phyloP scores from a whole-genome alignment of 768 basidiomycete genomes.

The Butyriboletus loyo region DNA sequence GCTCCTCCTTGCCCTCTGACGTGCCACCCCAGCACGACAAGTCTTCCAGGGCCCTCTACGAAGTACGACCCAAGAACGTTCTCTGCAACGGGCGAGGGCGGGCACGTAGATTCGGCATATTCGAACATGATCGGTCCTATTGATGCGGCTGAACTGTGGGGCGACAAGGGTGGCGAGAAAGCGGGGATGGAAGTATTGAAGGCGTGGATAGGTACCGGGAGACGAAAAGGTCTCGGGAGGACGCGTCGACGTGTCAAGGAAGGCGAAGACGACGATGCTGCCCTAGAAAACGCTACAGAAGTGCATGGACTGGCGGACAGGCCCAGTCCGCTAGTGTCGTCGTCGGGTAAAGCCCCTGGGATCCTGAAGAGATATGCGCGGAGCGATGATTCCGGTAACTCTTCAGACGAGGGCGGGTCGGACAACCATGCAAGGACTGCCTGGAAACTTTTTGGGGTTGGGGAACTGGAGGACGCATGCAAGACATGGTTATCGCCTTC shows the following conservation, averaged over 20 bases:
- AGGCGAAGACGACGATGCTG: slow-evolving; percentile 15
- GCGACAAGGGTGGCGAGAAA: slow-evolving; percentile 43
- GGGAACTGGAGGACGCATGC: slow-evolving; percentile 22
- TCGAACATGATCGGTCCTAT: slow-evolving; percentile 64
- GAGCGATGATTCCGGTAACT: slow-evolving; percentile 42
- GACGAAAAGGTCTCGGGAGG: slow-evolving; percentile 36
- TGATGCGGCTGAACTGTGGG: slow-evolving; percentile 55
- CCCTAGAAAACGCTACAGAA: background rate
- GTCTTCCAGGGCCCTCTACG: slow-evolving; percentile 24
- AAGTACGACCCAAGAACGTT: background rate
- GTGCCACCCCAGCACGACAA: slow-evolving; percentile 2
- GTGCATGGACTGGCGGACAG: background rate
- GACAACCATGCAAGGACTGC: slow-evolving; percentile 56
- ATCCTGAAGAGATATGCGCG: slow-evolving; percentile 10
- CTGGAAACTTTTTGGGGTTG: slow-evolving; percentile 49
- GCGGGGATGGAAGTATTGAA: slow-evolving; percentile 45
- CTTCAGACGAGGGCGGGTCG: slow-evolving; percentile 40
- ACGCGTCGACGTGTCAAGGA: slow-evolving; percentile 22
- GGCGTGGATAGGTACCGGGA: slow-evolving; percentile 38
- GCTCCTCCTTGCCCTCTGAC: slow-evolving; percentile 24
- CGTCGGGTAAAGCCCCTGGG: background rate
- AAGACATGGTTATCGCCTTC: slow-evolving; percentile 21
- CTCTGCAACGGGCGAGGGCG: slow-evolving; percentile 9
- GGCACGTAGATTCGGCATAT: slow-evolving; percentile 48
- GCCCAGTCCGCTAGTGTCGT: background rate